Evolutionary conservation across 2,329 filamentous ascomycete species (phyloP).

Genomic region (Cyanodermella asteris): DNA sequence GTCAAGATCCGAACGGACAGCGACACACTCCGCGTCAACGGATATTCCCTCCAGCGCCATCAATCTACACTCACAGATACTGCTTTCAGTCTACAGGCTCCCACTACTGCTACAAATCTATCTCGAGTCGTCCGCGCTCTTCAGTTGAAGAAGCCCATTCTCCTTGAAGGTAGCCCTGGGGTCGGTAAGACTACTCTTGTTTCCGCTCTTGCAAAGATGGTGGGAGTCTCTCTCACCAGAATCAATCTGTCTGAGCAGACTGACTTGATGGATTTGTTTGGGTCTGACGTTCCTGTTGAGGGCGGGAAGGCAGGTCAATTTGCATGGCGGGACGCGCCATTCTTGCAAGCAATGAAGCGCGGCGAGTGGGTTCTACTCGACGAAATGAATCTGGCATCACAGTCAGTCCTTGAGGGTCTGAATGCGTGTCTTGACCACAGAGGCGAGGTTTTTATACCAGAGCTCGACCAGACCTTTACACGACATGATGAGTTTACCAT

Average conservation of each 20-base stretch:
- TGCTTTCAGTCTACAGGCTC: conserved; percentile 62
- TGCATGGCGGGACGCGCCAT: conserved; percentile 86
- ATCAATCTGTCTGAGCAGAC: conserved; percentile 98
- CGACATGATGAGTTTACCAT: conserved; percentile 78
- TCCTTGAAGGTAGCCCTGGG: conserved; percentile 91
- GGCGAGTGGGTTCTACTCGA: conserved; percentile 94
- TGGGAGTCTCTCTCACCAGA: conserved; percentile 63
- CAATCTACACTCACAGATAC: conserved; percentile 28
- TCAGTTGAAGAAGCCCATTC: conserved; percentile 71
- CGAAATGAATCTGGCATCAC: conserved; percentile 96
- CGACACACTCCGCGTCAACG: conserved; percentile 42
- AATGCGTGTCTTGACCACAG: conserved; percentile 94
- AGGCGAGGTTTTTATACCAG: conserved; percentile 85
- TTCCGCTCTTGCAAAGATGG: conserved; percentile 56
- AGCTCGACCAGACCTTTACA: conserved; percentile 83
- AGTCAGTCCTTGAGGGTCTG: conserved; percentile 85
- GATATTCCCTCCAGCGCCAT: conserved; percentile 44
- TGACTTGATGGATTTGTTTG: conserved; percentile 91
- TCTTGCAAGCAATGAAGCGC: conserved; percentile 86
- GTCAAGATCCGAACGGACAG: conserved; percentile 36
- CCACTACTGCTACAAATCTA: conserved; percentile 72
- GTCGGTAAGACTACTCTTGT: conserved; percentile 94
- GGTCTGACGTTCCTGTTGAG: conserved; percentile 86
- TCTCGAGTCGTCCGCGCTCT: conserved; percentile 80
- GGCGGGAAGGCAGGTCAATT: conserved; percentile 81